phyloP scores from a whole-genome alignment of 1,284 basidiomycete species.

The Caloboletus firmus region DNA sequence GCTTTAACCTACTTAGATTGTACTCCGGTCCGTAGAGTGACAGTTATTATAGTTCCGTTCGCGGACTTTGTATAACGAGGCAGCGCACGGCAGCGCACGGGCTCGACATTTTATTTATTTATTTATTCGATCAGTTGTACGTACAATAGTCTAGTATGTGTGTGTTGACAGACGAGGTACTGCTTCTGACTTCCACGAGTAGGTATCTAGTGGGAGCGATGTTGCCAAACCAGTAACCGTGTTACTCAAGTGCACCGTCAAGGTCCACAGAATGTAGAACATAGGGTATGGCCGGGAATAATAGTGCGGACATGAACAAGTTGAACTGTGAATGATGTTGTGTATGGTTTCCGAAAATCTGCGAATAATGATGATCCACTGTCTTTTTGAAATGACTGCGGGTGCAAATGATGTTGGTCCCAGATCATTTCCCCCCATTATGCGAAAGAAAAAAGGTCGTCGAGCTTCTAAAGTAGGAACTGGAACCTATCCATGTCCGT shows the following conservation, averaged over 20 bases:
- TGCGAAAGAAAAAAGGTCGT: constrained; percentile 2
- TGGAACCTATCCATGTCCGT: constrained; percentile 7
- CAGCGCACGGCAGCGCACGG: constrained; percentile 2
- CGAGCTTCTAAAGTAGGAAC: constrained; percentile 22
- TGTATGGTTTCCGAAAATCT: constrained; percentile 11
- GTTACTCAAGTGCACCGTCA: neutral
- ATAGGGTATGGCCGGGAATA: neutral
- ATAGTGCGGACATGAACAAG: constrained; percentile 5
- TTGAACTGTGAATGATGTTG: constrained; percentile 3
- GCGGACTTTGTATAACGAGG: constrained; percentile 1
- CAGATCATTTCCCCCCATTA: constrained; percentile 1
- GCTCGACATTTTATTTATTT: constrained; percentile 6
- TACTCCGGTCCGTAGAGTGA: neutral
- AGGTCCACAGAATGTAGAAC: neutral
- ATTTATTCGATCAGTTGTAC: constrained; percentile 8
- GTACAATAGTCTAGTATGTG: constrained; percentile 6
- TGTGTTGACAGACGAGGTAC: neutral
- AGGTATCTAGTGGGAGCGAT: neutral
- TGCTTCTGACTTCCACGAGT: constrained; percentile 7
- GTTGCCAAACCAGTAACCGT: constrained; percentile 6
- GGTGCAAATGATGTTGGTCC: constrained; percentile 1
- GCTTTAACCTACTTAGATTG: neutral
- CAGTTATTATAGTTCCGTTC: neutral
- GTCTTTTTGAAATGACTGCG: constrained; percentile 1
- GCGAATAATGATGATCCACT: constrained; percentile 10